These are phyloP conservation scores for Lactuca sativa DNA, from an alignment of 129 eudicot genomes.

Conservation along the genomic window DNA sequence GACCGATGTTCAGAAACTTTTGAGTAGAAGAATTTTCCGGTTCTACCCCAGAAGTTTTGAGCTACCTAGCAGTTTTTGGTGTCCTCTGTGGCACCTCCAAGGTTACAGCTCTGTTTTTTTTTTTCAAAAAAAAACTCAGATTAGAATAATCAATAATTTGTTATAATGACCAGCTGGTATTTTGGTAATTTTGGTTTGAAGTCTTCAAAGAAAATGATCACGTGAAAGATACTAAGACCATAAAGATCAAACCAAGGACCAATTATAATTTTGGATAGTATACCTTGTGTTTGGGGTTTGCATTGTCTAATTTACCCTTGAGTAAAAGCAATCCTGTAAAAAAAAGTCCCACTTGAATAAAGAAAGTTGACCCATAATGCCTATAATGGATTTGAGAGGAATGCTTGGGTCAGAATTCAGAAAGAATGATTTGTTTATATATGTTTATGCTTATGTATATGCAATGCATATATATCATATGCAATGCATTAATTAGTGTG, in stretches of 20 bases:
- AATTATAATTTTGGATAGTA: conserved; percentile 5
- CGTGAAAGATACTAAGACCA: neutral
- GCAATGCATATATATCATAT: conserved; percentile 15
- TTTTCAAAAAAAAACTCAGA: neutral
- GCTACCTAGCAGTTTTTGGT: conserved; percentile 60
- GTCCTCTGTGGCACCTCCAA: conserved; percentile 65
- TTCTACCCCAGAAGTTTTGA: conserved; percentile 51
- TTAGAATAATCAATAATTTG: conserved; percentile 6
- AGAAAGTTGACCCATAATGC: conserved; percentile 44
- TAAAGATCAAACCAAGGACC: conserved; percentile 16
- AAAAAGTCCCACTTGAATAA: conserved; percentile 65
- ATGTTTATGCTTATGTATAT: conserved; percentile 2
- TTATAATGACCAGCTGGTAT: neutral
- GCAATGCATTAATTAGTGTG: no score
- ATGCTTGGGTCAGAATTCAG: conserved; percentile 46
- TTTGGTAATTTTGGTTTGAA: conserved; percentile 5
- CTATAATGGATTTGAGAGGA: conserved; percentile 32
- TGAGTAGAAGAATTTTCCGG: conserved; percentile 44
- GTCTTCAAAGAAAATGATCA: neutral
- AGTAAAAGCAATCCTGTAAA: conserved; percentile 26
- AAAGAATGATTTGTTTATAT: conserved; percentile 31
- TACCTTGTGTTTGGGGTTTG: conserved; percentile 85
- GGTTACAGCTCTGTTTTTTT: conserved; percentile 32
- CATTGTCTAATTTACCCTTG: conserved; percentile 49
- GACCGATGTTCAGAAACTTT: conserved; percentile 54